Evolutionary conservation across 345 rosid species (phyloP), one percentile per base, ranked within the genome.

Genomic region (Triadica sebifera): DNA sequence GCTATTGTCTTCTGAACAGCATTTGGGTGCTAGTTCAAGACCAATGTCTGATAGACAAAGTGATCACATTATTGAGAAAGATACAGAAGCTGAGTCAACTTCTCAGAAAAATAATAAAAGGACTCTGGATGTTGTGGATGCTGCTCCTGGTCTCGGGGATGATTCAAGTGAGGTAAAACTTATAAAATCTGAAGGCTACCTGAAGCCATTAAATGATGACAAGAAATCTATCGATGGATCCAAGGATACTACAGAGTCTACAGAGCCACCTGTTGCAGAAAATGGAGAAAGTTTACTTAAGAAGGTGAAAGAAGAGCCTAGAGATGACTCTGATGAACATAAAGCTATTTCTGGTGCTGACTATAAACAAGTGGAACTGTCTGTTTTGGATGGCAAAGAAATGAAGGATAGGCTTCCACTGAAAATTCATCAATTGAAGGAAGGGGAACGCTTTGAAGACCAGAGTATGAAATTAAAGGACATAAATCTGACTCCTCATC

Each of bases 131-230:
- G 70, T 57, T 46, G 45, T 65, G n/a, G 87, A 79, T 62, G 65
- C 61, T 45, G 56, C 46, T 5, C 69, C 80, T 67, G 67, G 49
- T 61, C 37, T 72, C 73, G 75, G 75, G 72, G 68, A 69, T 56
- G 80, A 60, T 69, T 65, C 59, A 41, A 81, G 46, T 51, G 78
- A 80, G 55, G 58, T 47, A 22, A 89, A 70, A 72, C 46, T 71
- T 7, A 41, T 78, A 63, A 85, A 83, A 80, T 71, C 77, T 61
- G 89, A 90, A 74, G 71, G 60, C 70, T 79, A 84, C 76, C 12
- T 73, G n/a, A 83, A 85, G 65, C 43, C 58, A 4, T 41, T 67
- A 47, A 77, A 72, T 70, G 80, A 74, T 15, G 82, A 65, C 58
- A 66, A 45, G 67, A 73, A 74, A 69, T 49, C 64, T 64, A 68